Evolutionary conservation across 257 asterid genomes (phyloP).

Genomic region (Nicotiana benthamiana): DNA sequence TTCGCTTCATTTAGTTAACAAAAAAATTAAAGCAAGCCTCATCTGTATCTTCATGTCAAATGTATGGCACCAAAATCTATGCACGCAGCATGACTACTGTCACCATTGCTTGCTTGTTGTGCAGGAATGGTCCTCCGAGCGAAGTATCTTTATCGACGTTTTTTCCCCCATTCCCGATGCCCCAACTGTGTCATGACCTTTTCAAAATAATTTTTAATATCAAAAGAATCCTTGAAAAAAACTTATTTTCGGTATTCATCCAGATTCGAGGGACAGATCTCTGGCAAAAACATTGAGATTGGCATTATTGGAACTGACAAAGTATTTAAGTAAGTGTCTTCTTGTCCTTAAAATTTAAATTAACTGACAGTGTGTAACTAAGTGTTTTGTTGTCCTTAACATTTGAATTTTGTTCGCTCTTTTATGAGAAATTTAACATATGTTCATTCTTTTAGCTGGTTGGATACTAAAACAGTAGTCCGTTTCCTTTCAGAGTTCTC

Average conservation of each 20-base stretch:
- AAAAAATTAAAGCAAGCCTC: neutral
- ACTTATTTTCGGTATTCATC: neutral
- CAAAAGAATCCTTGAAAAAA: neutral
- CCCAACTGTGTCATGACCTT: neutral
- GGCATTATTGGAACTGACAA: constrained; percentile 89
- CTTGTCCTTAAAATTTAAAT: neutral
- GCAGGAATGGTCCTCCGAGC: neutral
- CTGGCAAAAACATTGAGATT: constrained; percentile 93
- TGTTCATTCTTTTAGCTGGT: neutral
- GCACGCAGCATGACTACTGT: neutral
- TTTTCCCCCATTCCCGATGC: neutral
- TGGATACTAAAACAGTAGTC: neutral
- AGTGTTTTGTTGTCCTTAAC: constrained; percentile 10
- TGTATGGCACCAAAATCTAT: neutral
- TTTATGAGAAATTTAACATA: neutral
- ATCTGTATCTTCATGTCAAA: neutral
- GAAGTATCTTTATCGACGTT: neutral
- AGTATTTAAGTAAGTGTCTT: constrained; percentile 47
- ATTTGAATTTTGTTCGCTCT: neutral
- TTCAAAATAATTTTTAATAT: neutral
- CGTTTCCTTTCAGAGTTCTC: constrained; percentile 55
- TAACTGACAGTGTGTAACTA: constrained; percentile 68
- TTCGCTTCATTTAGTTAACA: neutral
- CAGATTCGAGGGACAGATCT: constrained; percentile 98
- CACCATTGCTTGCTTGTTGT: neutral